Base-by-base conservation (phyloP, 2,329 filamentous ascomycete genomes). In the Ophiosphaerella korrae region DNA sequence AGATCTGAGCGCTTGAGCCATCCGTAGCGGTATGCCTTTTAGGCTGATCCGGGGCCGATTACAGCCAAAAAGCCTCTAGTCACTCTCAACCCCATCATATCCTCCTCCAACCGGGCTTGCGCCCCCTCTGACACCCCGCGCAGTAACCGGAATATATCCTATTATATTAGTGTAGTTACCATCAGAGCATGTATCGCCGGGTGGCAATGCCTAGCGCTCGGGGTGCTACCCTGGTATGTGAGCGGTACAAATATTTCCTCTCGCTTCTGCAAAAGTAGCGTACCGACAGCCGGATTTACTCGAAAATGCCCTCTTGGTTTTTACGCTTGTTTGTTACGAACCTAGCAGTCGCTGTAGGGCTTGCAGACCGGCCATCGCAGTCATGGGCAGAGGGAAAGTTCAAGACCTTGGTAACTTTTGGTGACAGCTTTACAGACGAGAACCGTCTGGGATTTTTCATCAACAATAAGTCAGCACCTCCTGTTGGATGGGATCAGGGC, bases 391-490 rank as follows among this genome's bases (percentile, higher is more conserved):
- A 79, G 35, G 72, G 73, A 29, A 75, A 77, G 33, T 85, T 90
- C 66, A 79, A 83, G 24, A 86, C 84, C 42, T 69, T 90, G 33
- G 81, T 90, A 34, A 80, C 85, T 0, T 91, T 92, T 66, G 88
- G 88, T 11, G 87, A 91, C 70, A 90, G 87, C 71, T 92, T 88
- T 65, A 90, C 88, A 0, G 89, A 92, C 65, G 87, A 91, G 62
- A 84, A 81, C 11, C 82, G 89, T 8, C 68, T 89, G 8, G 64
- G 66, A 8, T 91, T 89, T 66, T 88, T 92, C 64, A 73, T 76
- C 50, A 72, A 63, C 31, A 76, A 88, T 45, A 71, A 73, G 36
- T 73, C 76, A 5, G 77, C 83, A 0, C 88, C 89, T 1, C 87
- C 88, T 0, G 73, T 84, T 0, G 88, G 88, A 37, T 82, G 77